These are phyloP conservation scores for Poa pratensis DNA, from an alignment of 176 grass and related monocot genomes.

Conservation along the genomic window DNA sequence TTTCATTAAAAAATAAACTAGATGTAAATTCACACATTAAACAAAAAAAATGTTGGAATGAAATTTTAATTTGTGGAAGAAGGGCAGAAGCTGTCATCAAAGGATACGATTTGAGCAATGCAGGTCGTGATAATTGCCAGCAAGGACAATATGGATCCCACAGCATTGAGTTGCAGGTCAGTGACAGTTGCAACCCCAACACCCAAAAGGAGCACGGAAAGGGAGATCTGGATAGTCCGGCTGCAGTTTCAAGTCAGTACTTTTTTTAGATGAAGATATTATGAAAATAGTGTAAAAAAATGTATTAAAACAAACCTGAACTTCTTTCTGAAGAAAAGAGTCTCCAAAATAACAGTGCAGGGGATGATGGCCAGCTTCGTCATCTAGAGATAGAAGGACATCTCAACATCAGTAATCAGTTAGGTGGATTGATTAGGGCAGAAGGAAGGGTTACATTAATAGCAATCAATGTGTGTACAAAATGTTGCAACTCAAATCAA, in stretches of 20 bases:
- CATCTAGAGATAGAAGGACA: conserved; percentile 67
- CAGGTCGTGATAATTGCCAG: conserved; percentile 96
- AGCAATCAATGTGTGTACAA: conserved; percentile 43
- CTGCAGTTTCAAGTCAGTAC: conserved; percentile 56
- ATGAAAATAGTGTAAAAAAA: conserved; percentile 28
- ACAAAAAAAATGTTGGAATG: conserved; percentile 1
- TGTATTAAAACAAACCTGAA: conserved; percentile 76
- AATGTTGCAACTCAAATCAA: conserved; percentile 27
- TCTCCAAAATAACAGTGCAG: conserved; percentile 98
- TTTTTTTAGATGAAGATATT: conserved; percentile 32
- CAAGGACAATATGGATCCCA: conserved; percentile 92
- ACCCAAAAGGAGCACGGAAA: conserved; percentile 89
- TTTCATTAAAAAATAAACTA: conserved; percentile 1
- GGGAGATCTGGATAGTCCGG: conserved; percentile 86
- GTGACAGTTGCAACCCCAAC: conserved; percentile 99
- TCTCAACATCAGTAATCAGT: conserved; percentile 61
- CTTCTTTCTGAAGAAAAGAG: conserved; percentile 95
- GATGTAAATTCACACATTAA: conserved; percentile 12
- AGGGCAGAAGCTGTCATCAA: conserved; percentile 37
- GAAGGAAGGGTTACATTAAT: conserved; percentile 44
- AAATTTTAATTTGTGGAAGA: not conserved
- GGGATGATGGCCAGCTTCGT: conserved; percentile 98
- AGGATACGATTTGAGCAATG: conserved; percentile 99
- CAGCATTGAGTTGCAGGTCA: conserved; percentile 94
- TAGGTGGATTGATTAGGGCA: conserved; percentile 55